A percentile compares a stretch with the other conserved stretches of the same genome.
These are phyloP conservation scores for Graphilbum sp. DNA, from an alignment of 2,329 filamentous ascomycete genomes.

Conservation along the genomic window DNA sequence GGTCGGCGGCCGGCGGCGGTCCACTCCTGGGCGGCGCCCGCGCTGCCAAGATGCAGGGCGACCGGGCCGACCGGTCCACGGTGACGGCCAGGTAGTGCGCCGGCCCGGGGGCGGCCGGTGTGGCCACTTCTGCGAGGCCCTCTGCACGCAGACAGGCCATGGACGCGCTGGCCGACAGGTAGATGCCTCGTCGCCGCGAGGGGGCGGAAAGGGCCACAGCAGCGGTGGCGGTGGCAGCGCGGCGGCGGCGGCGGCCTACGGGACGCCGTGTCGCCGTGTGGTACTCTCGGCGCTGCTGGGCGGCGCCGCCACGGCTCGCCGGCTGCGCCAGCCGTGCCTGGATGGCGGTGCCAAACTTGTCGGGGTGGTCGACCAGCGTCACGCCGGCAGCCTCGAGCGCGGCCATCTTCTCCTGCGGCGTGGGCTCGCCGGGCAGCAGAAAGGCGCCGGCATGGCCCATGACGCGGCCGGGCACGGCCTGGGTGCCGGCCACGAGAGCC, in stretches of 20 bases:
- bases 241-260: too few species aligned
- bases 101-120: too few species aligned
- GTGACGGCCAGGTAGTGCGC: conserved; percentile 46
- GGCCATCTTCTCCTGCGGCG: conserved; percentile 47
- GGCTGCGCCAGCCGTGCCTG: conserved; percentile 35
- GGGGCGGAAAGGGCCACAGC: too few species aligned
- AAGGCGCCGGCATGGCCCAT: conserved; percentile 75
- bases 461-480: conserved; percentile 45
- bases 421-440: conserved; percentile 47
- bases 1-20: neutral
- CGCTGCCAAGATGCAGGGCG: conserved; percentile 48
- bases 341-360: conserved; percentile 55
- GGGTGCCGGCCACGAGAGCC: conserved; percentile 50
- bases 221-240: too few species aligned
- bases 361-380: conserved; percentile 58
- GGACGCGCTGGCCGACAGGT: conserved; percentile 36
- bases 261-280: conserved; percentile 4
- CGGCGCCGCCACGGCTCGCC: conserved; percentile 17
- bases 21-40: conserved; percentile 13
- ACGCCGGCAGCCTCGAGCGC: conserved; percentile 50
- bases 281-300: neutral
- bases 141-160: conserved; percentile 37
- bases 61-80: conserved; percentile 44
- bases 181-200: conserved; percentile 36
- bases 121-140: too few species aligned